Percentiles rank a stretch among this genome's conserved stretches.
Conservation (phyloP, 768 basidiomycete species). For the Aureoboletus auriporus region DNA sequence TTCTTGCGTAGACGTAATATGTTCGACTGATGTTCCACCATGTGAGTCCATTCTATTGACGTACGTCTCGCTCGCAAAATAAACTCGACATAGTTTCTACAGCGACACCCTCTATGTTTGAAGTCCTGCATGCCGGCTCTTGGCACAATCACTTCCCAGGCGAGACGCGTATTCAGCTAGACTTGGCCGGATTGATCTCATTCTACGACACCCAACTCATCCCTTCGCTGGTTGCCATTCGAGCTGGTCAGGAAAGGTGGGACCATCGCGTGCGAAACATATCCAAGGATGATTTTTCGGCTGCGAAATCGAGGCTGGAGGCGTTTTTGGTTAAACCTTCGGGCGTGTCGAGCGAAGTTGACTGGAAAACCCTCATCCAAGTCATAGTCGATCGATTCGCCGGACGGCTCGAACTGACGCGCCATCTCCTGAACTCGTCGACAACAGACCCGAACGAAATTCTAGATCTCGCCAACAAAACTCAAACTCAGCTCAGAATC, state of each 20-base stretch:
- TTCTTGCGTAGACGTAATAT: slow-evolving; percentile 34
- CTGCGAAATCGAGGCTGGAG: slow-evolving; percentile 1
- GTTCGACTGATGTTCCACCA: background rate
- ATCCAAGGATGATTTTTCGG: slow-evolving; percentile 15
- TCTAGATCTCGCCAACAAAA: slow-evolving; percentile 1
- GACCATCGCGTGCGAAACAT: slow-evolving; percentile 26
- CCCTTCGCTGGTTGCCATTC: slow-evolving; percentile 24
- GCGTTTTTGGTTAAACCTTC: slow-evolving; percentile 9
- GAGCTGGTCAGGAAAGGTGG: slow-evolving; percentile 20
- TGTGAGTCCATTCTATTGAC: background rate
- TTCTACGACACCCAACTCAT: slow-evolving; percentile 31
- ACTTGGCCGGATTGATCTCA: slow-evolving; percentile 30
- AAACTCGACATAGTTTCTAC: background rate
- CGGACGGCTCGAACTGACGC: slow-evolving; percentile 24
- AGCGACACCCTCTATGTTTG: slow-evolving; percentile 2
- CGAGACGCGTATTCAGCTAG: slow-evolving; percentile 30
- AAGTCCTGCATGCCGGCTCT: slow-evolving; percentile 13
- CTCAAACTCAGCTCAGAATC: slow-evolving; percentile 17
- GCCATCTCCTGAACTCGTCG: slow-evolving; percentile 15
- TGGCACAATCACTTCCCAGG: slow-evolving; percentile 32
- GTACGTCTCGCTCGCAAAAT: background rate
- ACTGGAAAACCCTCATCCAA: slow-evolving; percentile 28
- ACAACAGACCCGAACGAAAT: slow-evolving; percentile 1
- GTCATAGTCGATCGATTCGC: slow-evolving; percentile 29
- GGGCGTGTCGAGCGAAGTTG: slow-evolving; percentile 21